phyloP scores from a whole-genome alignment of 192 early-diverging fungal species.

The Backusella tuberculispora region DNA sequence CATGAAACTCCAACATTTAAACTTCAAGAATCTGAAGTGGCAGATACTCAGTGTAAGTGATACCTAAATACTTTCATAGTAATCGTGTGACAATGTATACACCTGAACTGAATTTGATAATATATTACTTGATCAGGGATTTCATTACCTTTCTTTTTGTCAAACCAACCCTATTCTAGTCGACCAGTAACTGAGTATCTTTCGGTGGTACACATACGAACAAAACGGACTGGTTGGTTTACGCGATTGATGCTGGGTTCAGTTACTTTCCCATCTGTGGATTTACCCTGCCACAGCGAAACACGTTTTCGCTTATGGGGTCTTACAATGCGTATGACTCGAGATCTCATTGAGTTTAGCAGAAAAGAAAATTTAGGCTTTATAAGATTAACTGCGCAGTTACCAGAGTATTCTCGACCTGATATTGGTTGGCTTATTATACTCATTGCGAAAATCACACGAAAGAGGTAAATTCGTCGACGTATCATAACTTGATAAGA shows the following conservation, averaged over 20 bases:
- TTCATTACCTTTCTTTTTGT: slow-evolving; percentile 36
- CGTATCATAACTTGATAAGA: neutral
- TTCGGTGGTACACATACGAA: neutral
- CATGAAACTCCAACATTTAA: slow-evolving; percentile 34
- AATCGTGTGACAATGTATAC: neutral
- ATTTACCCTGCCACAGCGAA: slow-evolving; percentile 26
- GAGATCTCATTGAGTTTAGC: slow-evolving; percentile 28
- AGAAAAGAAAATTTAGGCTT: slow-evolving; percentile 12
- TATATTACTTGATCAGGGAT: slow-evolving; percentile 29
- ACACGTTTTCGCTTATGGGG: slow-evolving; percentile 35
- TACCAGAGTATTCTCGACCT: slow-evolving; percentile 22
- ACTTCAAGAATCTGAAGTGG: slow-evolving; percentile 34
- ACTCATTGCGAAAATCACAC: neutral
- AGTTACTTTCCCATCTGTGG: slow-evolving; percentile 35
- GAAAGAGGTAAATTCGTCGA: slow-evolving; percentile 4
- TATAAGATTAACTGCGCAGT: neutral
- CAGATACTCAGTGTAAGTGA: slow-evolving; percentile 34
- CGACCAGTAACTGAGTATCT: slow-evolving; percentile 20
- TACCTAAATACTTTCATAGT: neutral
- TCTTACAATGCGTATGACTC: slow-evolving; percentile 37
- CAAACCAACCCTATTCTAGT: slow-evolving; percentile 9
- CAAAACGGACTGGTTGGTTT: slow-evolving; percentile 1
- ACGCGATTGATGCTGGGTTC: slow-evolving; percentile 27
- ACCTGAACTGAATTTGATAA: neutral
- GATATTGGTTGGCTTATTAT: slow-evolving; percentile 27